phyloP scores from a whole-genome alignment of 2,329 filamentous ascomycete genomes.

The Colletotrichum noveboracense region DNA sequence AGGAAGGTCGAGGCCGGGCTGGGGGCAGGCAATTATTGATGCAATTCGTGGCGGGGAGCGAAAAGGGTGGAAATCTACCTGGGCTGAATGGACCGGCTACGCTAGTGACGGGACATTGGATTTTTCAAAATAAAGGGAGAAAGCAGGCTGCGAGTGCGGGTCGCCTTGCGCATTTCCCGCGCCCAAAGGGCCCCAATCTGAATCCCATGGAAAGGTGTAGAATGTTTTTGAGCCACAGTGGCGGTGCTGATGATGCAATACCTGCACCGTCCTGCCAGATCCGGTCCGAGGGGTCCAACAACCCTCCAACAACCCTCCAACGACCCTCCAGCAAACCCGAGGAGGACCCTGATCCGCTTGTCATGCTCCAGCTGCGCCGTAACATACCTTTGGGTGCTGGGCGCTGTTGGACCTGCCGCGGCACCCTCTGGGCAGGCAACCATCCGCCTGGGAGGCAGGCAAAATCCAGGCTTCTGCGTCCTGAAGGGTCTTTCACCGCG shows the following conservation, averaged over 20 bases:
- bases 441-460: not conserved
- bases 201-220: slow-evolving; percentile 24
- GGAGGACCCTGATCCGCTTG: slow-evolving; percentile 11
- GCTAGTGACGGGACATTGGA: slow-evolving; percentile 18
- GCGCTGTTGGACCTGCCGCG: not conserved
- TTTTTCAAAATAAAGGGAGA: slow-evolving; percentile 25
- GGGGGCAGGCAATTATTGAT: slow-evolving; percentile 19
- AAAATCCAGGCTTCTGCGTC: not conserved
- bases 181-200: slow-evolving; percentile 15
- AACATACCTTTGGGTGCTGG: not conserved
- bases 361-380: not conserved
- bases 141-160: slow-evolving; percentile 21
- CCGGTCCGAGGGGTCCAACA: not conserved
- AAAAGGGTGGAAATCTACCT: slow-evolving; percentile 18
- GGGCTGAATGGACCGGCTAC: slow-evolving; percentile 7
- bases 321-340: not conserved
- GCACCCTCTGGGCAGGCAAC: not conserved
- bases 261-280: not conserved
- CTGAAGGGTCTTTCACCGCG: not conserved
- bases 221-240: slow-evolving; percentile 26
- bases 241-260: slow-evolving; percentile 24
- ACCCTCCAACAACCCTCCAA: not conserved
- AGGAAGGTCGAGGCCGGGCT: not conserved
- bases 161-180: slow-evolving; percentile 19
- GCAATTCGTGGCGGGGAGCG: slow-evolving; percentile 18